These are phyloP conservation scores for Phaeosphaeriaceae sp. DNA, from an alignment of 2,329 filamentous ascomycete species.

Conservation along the genomic window DNA sequence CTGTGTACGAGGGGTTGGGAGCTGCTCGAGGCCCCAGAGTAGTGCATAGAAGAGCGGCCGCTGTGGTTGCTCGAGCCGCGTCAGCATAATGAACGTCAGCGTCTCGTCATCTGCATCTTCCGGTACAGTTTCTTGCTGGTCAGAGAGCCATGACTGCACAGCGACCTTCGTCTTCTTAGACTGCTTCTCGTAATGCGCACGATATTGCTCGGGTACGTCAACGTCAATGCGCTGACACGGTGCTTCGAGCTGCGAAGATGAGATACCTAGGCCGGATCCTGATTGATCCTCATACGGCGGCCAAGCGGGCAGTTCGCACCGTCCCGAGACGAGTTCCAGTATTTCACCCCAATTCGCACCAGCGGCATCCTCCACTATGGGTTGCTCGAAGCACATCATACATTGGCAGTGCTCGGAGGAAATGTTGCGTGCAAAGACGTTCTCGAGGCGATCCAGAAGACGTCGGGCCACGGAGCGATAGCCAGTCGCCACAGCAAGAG, in stretches of 20 bases:
- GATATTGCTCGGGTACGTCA: conserved; percentile 91
- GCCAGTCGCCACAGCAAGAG: conserved; percentile 91
- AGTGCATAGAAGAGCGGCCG: conserved; percentile 84
- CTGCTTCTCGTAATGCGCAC: conserved; percentile 89
- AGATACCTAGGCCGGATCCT: conserved; percentile 65
- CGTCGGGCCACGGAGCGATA: conserved; percentile 93
- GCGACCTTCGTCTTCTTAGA: conserved; percentile 91
- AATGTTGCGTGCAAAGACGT: conserved; percentile 92
- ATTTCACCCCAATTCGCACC: conserved; percentile 96
- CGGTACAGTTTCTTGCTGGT: conserved; percentile 78
- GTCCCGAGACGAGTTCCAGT: conserved; percentile 87
- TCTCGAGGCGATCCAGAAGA: conserved; percentile 86
- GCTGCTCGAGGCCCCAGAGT: conserved; percentile 64
- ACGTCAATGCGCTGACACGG: conserved; percentile 85
- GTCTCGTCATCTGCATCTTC: conserved; percentile 95
- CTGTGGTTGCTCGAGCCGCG: conserved; percentile 78
- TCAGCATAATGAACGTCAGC: conserved; percentile 89
- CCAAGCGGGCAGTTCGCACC: conserved; percentile 85
- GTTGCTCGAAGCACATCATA: conserved; percentile 74
- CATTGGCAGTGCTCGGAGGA: conserved; percentile 86
- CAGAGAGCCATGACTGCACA: conserved; percentile 88
- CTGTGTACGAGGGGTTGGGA: conserved; percentile 66
- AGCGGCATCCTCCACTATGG: conserved; percentile 53
- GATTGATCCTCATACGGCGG: conserved; percentile 73
- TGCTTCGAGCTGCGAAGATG: conserved; percentile 54